Conservation (phyloP, 2,329 filamentous ascomycete species). For the Colletotrichum higginsianum region DNA sequence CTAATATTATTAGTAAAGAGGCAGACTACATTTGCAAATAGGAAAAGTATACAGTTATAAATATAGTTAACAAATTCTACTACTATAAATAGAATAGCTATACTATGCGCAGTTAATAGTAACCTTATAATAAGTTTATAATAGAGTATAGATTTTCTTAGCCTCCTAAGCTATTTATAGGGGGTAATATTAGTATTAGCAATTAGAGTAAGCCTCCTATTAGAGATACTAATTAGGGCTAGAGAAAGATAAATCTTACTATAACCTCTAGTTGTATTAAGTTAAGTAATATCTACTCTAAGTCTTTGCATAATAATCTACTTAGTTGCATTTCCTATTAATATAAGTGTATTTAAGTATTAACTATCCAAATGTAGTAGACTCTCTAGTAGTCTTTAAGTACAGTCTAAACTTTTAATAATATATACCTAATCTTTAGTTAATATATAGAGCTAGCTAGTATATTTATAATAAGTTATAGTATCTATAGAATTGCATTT, state of each 20-base stretch:
- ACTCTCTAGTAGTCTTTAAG: background rate
- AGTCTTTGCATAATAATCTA: background rate
- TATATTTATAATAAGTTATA: constrained; percentile 9
- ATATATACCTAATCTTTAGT: constrained; percentile 5
- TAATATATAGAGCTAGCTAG: background rate
- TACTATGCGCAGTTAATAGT: background rate
- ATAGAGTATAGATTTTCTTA: constrained; percentile 5
- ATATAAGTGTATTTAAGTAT: background rate
- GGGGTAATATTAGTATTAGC: background rate
- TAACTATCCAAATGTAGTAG: background rate
- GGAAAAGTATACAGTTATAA: constrained; percentile 21
- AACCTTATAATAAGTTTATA: constrained; percentile 10
- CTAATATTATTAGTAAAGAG: constrained; percentile 22
- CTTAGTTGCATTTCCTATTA: constrained; percentile 7
- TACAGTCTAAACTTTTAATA: background rate
- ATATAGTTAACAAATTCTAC: background rate
- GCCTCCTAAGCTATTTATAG: constrained; percentile 4
- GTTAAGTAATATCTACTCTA: background rate
- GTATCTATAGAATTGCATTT: background rate
- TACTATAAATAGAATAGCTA: background rate
- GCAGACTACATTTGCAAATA: constrained; percentile 21
- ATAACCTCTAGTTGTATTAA: background rate
- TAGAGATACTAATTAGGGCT: background rate
- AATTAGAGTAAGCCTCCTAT: constrained; percentile 6
- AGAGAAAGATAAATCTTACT: background rate